Percentiles rank a stretch among this genome's conserved stretches.
phyloP scores from a whole-genome alignment of 371 early-diverging fungal genomes.

The Coemansia sp. region DNA sequence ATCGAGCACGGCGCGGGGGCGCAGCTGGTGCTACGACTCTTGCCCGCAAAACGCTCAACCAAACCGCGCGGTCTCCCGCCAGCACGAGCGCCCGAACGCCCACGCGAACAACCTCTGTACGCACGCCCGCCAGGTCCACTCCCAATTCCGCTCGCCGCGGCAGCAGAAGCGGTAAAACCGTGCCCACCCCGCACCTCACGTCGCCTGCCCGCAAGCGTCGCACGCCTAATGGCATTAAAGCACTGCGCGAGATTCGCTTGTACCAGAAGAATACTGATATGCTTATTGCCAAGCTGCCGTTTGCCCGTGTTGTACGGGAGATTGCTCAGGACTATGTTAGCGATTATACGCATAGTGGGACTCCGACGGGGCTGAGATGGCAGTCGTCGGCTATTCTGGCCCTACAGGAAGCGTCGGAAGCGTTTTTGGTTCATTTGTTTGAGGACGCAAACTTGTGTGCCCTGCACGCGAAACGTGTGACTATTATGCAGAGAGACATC shows the following conservation, averaged over 20 bases:
- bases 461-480: conserved; percentile 93
- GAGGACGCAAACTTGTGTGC: conserved; percentile 94
- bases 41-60: conserved; percentile 29
- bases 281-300: conserved; percentile 85
- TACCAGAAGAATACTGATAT: conserved; percentile 97
- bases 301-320: conserved; percentile 73
- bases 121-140: conserved; percentile 5
- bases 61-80: conserved; percentile 7
- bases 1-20: conserved; percentile 37
- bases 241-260: conserved; percentile 94
- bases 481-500: conserved; percentile 89
- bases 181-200: conserved; percentile 29
- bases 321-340: conserved; percentile 54
- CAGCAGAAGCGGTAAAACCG: conserved; percentile 15
- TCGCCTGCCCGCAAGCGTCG: conserved; percentile 69
- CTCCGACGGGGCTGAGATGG: conserved; percentile 66
- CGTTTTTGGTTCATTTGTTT: conserved; percentile 82
- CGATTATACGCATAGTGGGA: conserved; percentile 44
- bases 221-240: conserved; percentile 57
- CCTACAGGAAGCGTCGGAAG: conserved; percentile 90
- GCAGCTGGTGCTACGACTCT: conserved; percentile 12
- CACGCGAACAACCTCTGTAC: neutral
- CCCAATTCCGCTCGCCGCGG: conserved; percentile 16
- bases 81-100: neutral
- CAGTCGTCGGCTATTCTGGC: conserved; percentile 78